These are phyloP conservation scores for Knoxia roxburghii DNA, from an alignment of 257 asterid genomes.

Conservation along the genomic window DNA sequence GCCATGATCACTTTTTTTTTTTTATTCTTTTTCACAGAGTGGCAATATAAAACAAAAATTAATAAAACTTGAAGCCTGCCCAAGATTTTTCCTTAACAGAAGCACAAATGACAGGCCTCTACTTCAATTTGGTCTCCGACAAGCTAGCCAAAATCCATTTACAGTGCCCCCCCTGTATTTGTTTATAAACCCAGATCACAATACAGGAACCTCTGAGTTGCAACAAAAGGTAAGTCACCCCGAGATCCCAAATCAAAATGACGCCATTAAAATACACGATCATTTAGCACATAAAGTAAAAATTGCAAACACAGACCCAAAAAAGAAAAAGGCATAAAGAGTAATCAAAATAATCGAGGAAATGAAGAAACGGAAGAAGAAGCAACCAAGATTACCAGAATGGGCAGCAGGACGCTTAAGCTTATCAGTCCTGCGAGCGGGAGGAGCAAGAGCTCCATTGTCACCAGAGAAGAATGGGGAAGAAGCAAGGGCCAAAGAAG, in stretches of 20 bases:
- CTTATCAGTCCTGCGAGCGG: conserved; percentile 39
- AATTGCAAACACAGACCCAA: not conserved
- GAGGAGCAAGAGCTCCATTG: conserved; percentile 33
- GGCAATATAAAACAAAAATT: not conserved
- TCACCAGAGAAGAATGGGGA: conserved; percentile 37
- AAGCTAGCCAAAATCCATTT: not conserved
- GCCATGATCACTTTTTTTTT: conserved; percentile 2
- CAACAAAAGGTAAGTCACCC: not conserved
- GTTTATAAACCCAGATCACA: conserved; percentile 6
- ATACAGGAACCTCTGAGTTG: not conserved
- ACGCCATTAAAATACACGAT: not conserved
- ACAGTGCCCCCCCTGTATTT: not conserved
- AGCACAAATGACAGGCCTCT: not conserved
- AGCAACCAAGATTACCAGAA: conserved; percentile 31
- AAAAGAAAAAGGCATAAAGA: not conserved
- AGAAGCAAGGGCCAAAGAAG: conserved; percentile 23
- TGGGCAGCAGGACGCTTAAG: conserved; percentile 22
- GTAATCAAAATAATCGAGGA: not conserved
- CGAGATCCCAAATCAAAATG: conserved; percentile 13
- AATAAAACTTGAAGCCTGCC: conserved; percentile 3
- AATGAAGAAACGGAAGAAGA: too few relatives aligned
- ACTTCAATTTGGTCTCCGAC: not conserved
- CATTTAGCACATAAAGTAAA: not conserved
- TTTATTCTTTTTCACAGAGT: too few relatives aligned
- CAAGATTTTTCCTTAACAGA: not conserved